phyloP scores from a whole-genome alignment of 2,329 filamentous ascomycete genomes.

The Tolypocladium nubicola region DNA sequence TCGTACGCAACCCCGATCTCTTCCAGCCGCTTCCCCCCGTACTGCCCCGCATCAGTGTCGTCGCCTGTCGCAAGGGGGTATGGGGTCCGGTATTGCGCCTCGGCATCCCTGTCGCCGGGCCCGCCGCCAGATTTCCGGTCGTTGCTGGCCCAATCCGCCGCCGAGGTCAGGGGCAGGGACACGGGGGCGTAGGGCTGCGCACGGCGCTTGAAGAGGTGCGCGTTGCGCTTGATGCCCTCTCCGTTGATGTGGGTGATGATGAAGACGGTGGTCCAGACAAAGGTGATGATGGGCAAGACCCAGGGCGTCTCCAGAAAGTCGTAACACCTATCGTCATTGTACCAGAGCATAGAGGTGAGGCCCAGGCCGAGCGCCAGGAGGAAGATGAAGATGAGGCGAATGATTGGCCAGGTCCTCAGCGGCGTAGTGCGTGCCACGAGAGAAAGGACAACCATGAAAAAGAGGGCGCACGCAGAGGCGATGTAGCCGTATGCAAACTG shows the following conservation, averaged over 20 bases:
- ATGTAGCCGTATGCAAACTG: conserved; percentile 25
- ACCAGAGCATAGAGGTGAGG: conserved; percentile 15
- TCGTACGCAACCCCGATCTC: not conserved
- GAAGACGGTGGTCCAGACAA: conserved; percentile 23
- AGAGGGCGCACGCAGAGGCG: conserved; percentile 17
- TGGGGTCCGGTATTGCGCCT: not conserved
- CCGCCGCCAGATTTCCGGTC: not conserved
- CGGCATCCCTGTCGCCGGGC: not conserved
- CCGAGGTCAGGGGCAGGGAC: conserved; percentile 1
- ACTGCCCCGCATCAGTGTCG: not conserved
- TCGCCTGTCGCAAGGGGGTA: not conserved
- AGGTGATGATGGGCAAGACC: conserved; percentile 21
- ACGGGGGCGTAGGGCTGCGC: conserved; percentile 7
- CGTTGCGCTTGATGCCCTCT: conserved; percentile 1
- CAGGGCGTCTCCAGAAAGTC: conserved; percentile 16
- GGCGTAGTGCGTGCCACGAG: conserved; percentile 17
- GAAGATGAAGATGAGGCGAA: conserved; percentile 17
- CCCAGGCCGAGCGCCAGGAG: conserved; percentile 18
- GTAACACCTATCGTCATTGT: conserved; percentile 3
- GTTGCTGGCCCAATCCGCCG: not conserved
- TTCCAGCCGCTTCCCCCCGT: not conserved
- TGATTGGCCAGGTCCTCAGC: conserved; percentile 20
- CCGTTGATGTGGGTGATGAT: conserved; percentile 19
- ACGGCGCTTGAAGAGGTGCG: conserved; percentile 4
- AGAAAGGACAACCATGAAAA: conserved; percentile 20